These are phyloP conservation scores for Dictyostelium purpureum DNA, from an alignment of 78 protist genomes.

Conservation along the genomic window DNA sequence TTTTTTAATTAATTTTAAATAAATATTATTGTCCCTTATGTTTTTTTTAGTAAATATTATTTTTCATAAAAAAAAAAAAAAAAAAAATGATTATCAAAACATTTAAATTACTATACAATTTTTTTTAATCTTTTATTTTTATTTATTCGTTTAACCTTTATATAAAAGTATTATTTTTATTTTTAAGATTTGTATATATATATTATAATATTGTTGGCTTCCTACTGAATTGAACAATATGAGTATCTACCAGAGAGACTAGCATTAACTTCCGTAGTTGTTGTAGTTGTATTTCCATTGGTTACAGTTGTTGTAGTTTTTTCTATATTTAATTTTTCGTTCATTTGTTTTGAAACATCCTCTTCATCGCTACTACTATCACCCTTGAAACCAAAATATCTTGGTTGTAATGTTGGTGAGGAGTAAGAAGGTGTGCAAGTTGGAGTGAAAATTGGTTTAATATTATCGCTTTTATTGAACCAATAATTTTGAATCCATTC, in stretches of 20 bases:
- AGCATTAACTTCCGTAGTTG: neutral
- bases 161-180: too few species aligned
- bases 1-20: too few species aligned
- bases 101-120: too few species aligned
- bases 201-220: too few species aligned
- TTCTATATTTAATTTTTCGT: neutral
- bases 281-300: neutral
- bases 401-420: neutral
- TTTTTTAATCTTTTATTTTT: too few species aligned
- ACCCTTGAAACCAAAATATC: neutral
- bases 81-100: too few species aligned
- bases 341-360: neutral
- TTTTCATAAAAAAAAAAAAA: too few species aligned
- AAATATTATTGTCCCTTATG: too few species aligned
- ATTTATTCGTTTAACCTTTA: too few species aligned
- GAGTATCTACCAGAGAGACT: neutral
- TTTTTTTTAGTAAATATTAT: too few species aligned
- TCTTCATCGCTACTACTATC: neutral
- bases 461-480: slow-evolving; percentile 23
- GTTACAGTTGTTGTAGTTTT: neutral
- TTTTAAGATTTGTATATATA: too few species aligned
- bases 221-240: slow-evolving; percentile 7
- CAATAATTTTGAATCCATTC: slow-evolving; percentile 48
- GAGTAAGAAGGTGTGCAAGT: slow-evolving; percentile 35
- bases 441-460: slow-evolving; percentile 16